Evolutionary conservation across 2,329 filamentous ascomycete species (phyloP).

Genomic region (Nemania abortiva): DNA sequence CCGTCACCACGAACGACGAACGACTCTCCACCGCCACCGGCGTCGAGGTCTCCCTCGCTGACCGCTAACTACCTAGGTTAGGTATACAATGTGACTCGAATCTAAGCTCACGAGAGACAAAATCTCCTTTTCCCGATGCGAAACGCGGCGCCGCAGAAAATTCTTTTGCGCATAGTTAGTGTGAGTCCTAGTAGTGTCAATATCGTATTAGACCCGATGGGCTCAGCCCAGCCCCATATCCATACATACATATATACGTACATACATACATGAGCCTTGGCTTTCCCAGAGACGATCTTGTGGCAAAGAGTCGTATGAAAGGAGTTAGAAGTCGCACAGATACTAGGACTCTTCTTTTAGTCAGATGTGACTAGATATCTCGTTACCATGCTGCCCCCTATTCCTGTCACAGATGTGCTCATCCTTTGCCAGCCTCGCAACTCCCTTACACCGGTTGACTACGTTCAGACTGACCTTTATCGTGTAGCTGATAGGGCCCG

Average conservation of each 20-base stretch:
- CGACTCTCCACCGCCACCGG: slow-evolving; percentile 1
- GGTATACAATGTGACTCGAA: not conserved
- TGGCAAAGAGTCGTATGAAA: not conserved
- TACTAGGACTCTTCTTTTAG: not conserved
- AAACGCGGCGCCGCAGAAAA: not conserved
- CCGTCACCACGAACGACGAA: not conserved
- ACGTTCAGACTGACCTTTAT: not conserved
- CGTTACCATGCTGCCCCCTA: not conserved
- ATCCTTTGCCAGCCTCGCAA: not conserved
- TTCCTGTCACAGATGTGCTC: not conserved
- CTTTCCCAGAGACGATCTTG: slow-evolving; percentile 15
- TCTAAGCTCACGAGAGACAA: not conserved
- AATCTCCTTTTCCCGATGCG: not conserved
- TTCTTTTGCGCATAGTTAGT: slow-evolving; percentile 9
- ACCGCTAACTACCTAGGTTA: not conserved
- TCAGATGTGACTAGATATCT: not conserved
- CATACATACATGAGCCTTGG: slow-evolving; percentile 4
- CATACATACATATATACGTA: not conserved
- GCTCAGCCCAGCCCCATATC: slow-evolving; percentile 14
- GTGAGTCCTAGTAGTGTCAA: not conserved
- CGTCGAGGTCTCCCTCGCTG: slow-evolving; percentile 1
- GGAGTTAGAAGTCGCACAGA: not conserved
- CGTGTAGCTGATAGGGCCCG: not conserved
- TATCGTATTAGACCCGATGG: slow-evolving; percentile 1
- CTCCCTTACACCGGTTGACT: not conserved